Evolutionary conservation across 495 filamentous ascomycete species (phyloP).

Genomic region (Hypomontagnella monticulosa): DNA sequence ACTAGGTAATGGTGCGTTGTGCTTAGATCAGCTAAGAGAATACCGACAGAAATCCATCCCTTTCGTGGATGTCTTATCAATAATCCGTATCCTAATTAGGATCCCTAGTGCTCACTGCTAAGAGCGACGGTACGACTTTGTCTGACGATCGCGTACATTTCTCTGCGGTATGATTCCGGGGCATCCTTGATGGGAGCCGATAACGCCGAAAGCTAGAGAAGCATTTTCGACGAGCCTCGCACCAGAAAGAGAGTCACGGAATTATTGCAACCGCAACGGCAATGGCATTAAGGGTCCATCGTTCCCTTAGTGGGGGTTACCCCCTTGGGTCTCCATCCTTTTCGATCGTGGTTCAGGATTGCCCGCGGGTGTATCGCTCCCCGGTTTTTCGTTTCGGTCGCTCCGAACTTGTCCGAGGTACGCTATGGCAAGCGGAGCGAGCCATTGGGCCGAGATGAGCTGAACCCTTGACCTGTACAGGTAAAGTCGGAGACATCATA

Average conservation of each 20-base stretch:
- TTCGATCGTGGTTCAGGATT: slow-evolving; percentile 33
- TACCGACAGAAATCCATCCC: slow-evolving; percentile 16
- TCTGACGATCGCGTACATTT: background rate
- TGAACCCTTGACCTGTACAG: slow-evolving; percentile 19
- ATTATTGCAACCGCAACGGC: slow-evolving; percentile 22
- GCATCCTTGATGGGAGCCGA: slow-evolving; percentile 6
- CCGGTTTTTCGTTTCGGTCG: slow-evolving; percentile 37
- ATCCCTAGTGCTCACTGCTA: slow-evolving; percentile 11
- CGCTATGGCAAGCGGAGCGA: slow-evolving; percentile 25
- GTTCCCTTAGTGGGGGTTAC: slow-evolving; percentile 31
- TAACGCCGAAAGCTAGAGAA: background rate
- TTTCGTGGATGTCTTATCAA: slow-evolving; percentile 26
- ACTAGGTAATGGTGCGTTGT: background rate
- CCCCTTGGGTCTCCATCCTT: slow-evolving; percentile 26
- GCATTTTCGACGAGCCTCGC: background rate
- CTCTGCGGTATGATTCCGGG: background rate
- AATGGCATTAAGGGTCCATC: slow-evolving; percentile 20
- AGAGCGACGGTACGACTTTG: slow-evolving; percentile 9
- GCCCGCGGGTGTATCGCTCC: slow-evolving; percentile 26
- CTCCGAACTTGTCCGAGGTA: slow-evolving; percentile 37
- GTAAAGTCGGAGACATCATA: slow-evolving; percentile 15
- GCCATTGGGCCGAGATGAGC: slow-evolving; percentile 38
- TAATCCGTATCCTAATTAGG: slow-evolving; percentile 1
- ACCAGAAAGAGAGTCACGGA: slow-evolving; percentile 21
- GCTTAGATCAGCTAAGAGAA: slow-evolving; percentile 22